Conservation (phyloP, 441 rosid genomes). For the Bruguiera hainesii region DNA sequence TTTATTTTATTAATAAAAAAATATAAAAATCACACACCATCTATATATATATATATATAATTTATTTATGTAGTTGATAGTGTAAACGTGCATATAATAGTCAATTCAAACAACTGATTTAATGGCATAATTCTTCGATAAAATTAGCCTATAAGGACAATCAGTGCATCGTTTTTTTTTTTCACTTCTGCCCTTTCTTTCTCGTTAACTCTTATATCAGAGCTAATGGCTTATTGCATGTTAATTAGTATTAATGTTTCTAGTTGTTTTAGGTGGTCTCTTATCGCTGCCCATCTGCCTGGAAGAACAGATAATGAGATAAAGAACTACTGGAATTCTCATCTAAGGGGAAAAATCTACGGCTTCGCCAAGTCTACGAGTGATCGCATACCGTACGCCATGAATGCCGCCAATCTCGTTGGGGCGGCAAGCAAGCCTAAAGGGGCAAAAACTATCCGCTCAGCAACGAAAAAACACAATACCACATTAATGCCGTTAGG, state of each 20-base stretch:
- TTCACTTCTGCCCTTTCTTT: too few relatives aligned
- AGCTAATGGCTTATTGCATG: background rate
- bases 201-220: background rate
- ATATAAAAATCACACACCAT: too few relatives aligned
- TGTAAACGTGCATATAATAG: too few relatives aligned
- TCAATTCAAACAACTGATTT: too few relatives aligned
- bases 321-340: slow-evolving; percentile 90
- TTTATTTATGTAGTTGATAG: too few relatives aligned
- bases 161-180: too few relatives aligned
- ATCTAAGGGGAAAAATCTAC: slow-evolving; percentile 64
- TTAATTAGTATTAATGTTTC: background rate
- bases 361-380: slow-evolving; percentile 26
- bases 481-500: slow-evolving; percentile 21
- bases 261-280: slow-evolving; percentile 60
- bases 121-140: too few relatives aligned
- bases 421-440: slow-evolving; percentile 30
- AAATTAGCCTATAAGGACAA: too few relatives aligned
- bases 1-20: too few relatives aligned
- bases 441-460: slow-evolving; percentile 40
- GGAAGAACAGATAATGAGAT: slow-evolving; percentile 95
- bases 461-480: slow-evolving; percentile 44
- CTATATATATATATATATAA: too few relatives aligned
- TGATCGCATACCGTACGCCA: slow-evolving; percentile 1
- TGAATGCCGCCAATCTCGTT: slow-evolving; percentile 17
- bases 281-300: slow-evolving; percentile 74